A percentile compares a stretch with the other conserved stretches of the same genome.
These are phyloP conservation scores for Mycena crocata DNA, from an alignment of 768 basidiomycete species.

Conservation along the genomic window DNA sequence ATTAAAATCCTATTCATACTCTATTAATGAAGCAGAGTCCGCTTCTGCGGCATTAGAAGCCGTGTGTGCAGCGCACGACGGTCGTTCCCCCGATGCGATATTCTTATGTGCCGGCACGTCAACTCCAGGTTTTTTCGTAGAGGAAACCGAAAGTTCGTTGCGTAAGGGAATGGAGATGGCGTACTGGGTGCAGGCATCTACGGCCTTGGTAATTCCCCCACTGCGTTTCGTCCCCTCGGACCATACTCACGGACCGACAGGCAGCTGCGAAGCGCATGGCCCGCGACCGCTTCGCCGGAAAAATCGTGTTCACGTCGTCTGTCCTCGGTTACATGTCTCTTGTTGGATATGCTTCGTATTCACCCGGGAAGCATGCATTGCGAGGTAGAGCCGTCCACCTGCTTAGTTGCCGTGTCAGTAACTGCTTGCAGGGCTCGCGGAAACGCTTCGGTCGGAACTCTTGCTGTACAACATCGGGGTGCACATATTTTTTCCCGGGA, in stretches of 20 bases:
- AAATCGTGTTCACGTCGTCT: conserved; percentile 73
- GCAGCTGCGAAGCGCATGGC: conserved; percentile 69
- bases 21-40: conserved; percentile 57
- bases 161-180: conserved; percentile 65
- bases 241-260: conserved; percentile 43
- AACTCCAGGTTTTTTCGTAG: conserved; percentile 71
- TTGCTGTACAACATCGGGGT: conserved; percentile 72
- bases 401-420: not conserved
- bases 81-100: conserved; percentile 67
- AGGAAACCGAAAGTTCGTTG: conserved; percentile 61
- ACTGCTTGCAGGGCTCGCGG: conserved; percentile 67
- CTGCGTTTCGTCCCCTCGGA: not conserved
- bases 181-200: conserved; percentile 68
- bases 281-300: conserved; percentile 57
- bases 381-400: conserved; percentile 59
- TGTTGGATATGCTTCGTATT: conserved; percentile 74
- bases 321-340: conserved; percentile 71
- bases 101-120: conserved; percentile 78
- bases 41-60: conserved; percentile 66
- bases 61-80: conserved; percentile 58
- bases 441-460: conserved; percentile 74
- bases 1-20: conserved; percentile 67
- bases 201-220: conserved; percentile 58
- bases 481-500: conserved; percentile 77
- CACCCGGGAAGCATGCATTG: conserved; percentile 79